phyloP scores from a whole-genome alignment of 1,284 basidiomycete genomes.

The Gomphus sp. region DNA sequence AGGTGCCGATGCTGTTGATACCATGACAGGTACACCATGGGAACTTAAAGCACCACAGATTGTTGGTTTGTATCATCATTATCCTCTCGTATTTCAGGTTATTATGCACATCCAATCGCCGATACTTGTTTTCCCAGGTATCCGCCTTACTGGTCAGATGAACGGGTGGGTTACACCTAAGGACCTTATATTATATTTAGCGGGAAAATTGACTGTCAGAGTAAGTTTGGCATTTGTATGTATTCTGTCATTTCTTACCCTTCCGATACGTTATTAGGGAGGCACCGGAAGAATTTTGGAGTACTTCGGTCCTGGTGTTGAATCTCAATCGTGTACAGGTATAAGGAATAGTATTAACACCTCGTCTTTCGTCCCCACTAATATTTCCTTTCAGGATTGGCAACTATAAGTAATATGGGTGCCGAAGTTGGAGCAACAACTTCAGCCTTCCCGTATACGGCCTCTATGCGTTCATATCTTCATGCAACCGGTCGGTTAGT shows the following conservation, averaged over 20 bases:
- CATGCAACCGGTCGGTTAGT: constrained; percentile 71
- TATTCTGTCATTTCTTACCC: not conserved
- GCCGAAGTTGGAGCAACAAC: constrained; percentile 99
- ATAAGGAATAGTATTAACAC: constrained; percentile 10
- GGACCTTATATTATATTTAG: constrained; percentile 92
- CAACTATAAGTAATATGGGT: constrained; percentile 98
- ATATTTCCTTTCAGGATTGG: constrained; percentile 47
- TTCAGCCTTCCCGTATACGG: constrained; percentile 93
- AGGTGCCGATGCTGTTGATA: constrained; percentile 98
- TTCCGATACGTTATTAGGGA: constrained; percentile 40
- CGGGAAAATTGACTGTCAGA: constrained; percentile 90
- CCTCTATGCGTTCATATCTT: constrained; percentile 85
- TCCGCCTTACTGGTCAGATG: constrained; percentile 85
- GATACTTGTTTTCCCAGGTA: constrained; percentile 30
- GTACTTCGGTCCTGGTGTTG: constrained; percentile 95
- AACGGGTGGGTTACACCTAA: constrained; percentile 94
- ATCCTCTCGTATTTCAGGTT: not conserved
- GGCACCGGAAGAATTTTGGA: constrained; percentile 96
- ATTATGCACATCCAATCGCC: not conserved
- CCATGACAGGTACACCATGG: constrained; percentile 97
- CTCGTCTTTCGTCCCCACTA: not conserved
- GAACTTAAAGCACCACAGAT: constrained; percentile 93
- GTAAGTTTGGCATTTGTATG: constrained; percentile 33
- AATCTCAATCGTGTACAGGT: constrained; percentile 89
- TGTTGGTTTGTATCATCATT: constrained; percentile 43